Percentiles rank a stretch among this genome's conserved stretches.
These are phyloP conservation scores for Ogataea thermomethanolica DNA, from an alignment of 805 yeast species.

Conservation along the genomic window DNA sequence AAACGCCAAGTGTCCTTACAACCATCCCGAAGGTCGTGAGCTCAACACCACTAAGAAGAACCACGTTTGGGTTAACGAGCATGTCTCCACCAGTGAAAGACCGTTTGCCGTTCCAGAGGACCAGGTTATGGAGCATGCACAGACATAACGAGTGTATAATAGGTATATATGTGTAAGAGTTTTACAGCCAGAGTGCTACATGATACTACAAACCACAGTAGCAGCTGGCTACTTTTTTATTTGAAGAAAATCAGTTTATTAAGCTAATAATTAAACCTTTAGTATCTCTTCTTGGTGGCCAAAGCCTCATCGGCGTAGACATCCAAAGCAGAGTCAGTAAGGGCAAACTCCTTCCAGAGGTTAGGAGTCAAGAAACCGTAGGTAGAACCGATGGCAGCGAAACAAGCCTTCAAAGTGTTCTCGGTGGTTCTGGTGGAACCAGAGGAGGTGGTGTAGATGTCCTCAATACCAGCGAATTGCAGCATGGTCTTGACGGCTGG, in stretches of 20 bases:
- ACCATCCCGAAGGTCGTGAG: constrained; percentile 79
- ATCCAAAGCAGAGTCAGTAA: constrained; percentile 92
- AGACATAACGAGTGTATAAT: constrained; percentile 9
- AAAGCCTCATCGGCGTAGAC: constrained; percentile 84
- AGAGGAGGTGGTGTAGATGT: constrained; percentile 96
- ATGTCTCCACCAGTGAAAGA: constrained; percentile 49
- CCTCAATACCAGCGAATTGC: constrained; percentile 99
- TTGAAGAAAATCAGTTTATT: too few relatives aligned
- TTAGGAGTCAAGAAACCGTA: constrained; percentile 99
- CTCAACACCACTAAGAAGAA: constrained; percentile 26
- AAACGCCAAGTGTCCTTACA: constrained; percentile 66
- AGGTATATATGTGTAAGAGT: constrained; percentile 5
- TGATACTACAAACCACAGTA: too few relatives aligned
- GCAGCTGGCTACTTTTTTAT: too few relatives aligned
- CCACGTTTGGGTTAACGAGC: constrained; percentile 34
- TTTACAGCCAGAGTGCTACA: background rate
- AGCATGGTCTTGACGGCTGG: constrained; percentile 99
- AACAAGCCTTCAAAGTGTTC: constrained; percentile 99
- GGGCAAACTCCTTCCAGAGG: constrained; percentile 89
- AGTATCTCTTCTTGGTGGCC: constrained; percentile 72
- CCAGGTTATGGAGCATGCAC: constrained; percentile 67
- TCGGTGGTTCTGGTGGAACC: constrained; percentile 99
- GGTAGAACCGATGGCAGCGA: constrained; percentile 99
- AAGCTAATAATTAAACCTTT: too few relatives aligned
- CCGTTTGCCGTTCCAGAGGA: constrained; percentile 76